Conservation (phyloP, 495 filamentous ascomycete genomes). For the Neurospora tetrasperma region DNA sequence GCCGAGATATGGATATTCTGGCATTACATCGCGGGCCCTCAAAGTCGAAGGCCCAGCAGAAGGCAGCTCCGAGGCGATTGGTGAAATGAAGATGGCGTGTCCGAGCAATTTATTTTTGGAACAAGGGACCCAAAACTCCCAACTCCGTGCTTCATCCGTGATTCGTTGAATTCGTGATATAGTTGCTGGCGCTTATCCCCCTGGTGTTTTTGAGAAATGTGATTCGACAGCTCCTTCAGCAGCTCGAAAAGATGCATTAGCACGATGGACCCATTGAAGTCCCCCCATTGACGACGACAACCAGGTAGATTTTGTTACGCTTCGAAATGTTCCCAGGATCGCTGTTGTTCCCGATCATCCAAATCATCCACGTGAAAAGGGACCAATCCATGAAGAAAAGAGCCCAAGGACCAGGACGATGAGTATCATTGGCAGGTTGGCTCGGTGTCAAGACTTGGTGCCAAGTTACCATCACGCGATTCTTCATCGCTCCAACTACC, state of each 20-base stretch:
- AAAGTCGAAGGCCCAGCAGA: not conserved
- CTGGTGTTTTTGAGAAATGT: constrained; percentile 10
- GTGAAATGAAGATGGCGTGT: constrained; percentile 7
- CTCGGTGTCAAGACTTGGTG: not conserved
- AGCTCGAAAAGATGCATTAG: constrained; percentile 9
- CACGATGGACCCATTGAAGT: not conserved
- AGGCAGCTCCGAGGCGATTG: not conserved
- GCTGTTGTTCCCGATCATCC: not conserved
- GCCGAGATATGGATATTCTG: not conserved
- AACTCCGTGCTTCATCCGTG: not conserved
- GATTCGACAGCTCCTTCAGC: constrained; percentile 21
- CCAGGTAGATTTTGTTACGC: not conserved
- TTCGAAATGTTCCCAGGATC: not conserved
- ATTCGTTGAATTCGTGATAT: constrained; percentile 22
- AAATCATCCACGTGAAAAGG: not conserved
- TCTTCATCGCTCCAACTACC: not conserved
- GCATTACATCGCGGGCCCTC: not conserved
- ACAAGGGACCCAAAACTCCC: constrained; percentile 9
- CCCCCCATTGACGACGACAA: not conserved
- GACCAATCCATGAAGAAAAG: not conserved
- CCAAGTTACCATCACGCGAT: not conserved
- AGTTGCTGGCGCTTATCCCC: constrained; percentile 28
- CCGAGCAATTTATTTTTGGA: constrained; percentile 30
- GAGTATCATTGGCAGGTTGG: not conserved
- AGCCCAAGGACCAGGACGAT: not conserved